Percentiles rank a stretch among this genome's conserved stretches.
Conservation (phyloP, 352 stramenopile genomes). For the Globisporangium canariense region DNA sequence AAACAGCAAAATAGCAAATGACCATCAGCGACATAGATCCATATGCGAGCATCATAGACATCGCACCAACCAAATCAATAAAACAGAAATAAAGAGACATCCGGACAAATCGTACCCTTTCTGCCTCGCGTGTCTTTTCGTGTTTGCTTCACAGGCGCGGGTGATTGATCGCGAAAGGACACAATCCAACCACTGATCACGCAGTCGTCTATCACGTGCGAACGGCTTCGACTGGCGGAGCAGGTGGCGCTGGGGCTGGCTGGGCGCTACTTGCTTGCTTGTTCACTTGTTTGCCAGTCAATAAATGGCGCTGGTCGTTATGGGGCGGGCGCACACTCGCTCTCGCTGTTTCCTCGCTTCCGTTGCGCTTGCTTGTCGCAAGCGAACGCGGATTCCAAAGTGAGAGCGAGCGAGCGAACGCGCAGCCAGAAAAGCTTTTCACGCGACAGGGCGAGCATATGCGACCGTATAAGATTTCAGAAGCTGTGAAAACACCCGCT, state of each 20-base stretch:
- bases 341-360: not conserved
- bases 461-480: not conserved
- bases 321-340: not conserved
- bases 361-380: constrained; percentile 9
- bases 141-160: not conserved
- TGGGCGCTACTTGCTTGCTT: not conserved
- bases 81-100: not conserved
- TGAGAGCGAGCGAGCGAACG: not conserved
- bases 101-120: not conserved
- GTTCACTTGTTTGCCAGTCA: not conserved
- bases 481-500: no score
- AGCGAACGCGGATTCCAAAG: constrained; percentile 7
- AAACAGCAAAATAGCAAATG: not conserved
- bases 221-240: not conserved
- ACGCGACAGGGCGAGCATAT: constrained; percentile 1
- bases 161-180: not conserved
- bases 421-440: not conserved
- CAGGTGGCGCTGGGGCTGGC: no score
- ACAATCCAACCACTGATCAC: not conserved
- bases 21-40: not conserved
- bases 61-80: constrained; percentile 1
- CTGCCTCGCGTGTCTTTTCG: constrained; percentile 8
- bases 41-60: not conserved
- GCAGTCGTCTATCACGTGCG: not conserved
- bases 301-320: not conserved